Percentiles rank a stretch among this genome's conserved stretches.
phyloP scores from a whole-genome alignment of 768 basidiomycete species.

The Lactifluus piperatus region DNA sequence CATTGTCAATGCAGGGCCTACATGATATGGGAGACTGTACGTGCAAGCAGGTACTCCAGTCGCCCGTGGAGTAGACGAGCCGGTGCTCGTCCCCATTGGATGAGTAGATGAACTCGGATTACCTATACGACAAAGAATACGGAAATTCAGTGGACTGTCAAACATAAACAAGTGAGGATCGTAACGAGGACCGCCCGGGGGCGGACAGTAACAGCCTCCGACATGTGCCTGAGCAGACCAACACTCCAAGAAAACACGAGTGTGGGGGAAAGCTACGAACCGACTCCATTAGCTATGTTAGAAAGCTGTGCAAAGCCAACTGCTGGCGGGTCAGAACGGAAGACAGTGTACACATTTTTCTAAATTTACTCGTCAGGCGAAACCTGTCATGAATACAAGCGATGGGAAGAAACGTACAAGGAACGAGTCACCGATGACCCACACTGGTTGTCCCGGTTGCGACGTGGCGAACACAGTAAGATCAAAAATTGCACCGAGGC shows the following conservation, averaged over 20 bases:
- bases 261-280: conserved; percentile 1
- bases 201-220: no score
- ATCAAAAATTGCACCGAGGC: conserved; percentile 68
- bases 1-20: not conserved
- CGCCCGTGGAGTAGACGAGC: not conserved
- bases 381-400: not conserved
- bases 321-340: conserved; percentile 28
- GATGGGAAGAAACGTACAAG: conserved; percentile 33
- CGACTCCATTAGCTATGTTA: conserved; percentile 28
- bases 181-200: not conserved
- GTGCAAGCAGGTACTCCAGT: not conserved
- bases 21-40: not conserved
- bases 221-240: no score
- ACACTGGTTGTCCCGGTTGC: conserved; percentile 26
- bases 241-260: no score
- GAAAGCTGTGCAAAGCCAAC: conserved; percentile 43
- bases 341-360: conserved; percentile 44
- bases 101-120: not conserved
- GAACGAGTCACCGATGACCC: conserved; percentile 44
- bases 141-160: not conserved
- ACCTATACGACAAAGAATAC: not conserved
- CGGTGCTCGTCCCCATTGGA: no score
- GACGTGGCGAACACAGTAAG: conserved; percentile 40
- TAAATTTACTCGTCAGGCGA: conserved; percentile 13
- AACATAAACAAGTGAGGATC: not conserved